phyloP scores from a whole-genome alignment of 2,329 filamentous ascomycete species.

The Paradendryphiella salina region DNA sequence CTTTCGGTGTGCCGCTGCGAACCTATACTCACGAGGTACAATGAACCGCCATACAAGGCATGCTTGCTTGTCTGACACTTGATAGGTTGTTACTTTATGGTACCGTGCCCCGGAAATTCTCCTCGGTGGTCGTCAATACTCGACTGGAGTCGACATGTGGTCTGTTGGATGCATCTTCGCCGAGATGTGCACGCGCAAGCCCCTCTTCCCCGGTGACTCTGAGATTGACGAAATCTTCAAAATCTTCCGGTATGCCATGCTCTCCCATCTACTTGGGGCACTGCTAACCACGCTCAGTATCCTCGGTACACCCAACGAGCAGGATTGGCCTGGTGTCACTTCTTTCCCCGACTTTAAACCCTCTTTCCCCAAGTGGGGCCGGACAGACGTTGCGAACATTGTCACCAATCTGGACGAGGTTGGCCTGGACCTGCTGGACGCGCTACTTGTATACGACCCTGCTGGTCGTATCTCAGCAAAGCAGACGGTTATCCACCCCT shows the following conservation, averaged over 20 bases:
- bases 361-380: slow-evolving; percentile 88
- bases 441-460: slow-evolving; percentile 83
- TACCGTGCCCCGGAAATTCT: slow-evolving; percentile 90
- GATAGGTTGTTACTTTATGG: slow-evolving; percentile 84
- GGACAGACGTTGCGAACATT: slow-evolving; percentile 66
- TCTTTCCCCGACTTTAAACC: slow-evolving; percentile 92
- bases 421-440: slow-evolving; percentile 69
- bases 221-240: slow-evolving; percentile 96
- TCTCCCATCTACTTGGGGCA: slow-evolving; percentile 66
- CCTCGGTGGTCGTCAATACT: slow-evolving; percentile 87
- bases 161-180: slow-evolving; percentile 93
- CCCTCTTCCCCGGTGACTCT: slow-evolving; percentile 87
- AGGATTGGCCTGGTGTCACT: slow-evolving; percentile 87
- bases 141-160: slow-evolving; percentile 95
- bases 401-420: slow-evolving; percentile 73
- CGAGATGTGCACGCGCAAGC: slow-evolving; percentile 94
- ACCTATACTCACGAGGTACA: slow-evolving; percentile 86
- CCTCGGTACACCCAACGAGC: slow-evolving; percentile 81
- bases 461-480: slow-evolving; percentile 87
- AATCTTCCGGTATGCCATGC: slow-evolving; percentile 75
- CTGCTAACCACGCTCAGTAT: slow-evolving; percentile 44
- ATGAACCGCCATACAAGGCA: not conserved
- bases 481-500: slow-evolving; percentile 80
- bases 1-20: slow-evolving; percentile 86
- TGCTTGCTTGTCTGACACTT: slow-evolving; percentile 16